Conservation (phyloP, 108 stramenopile species). For the Skeletonema costatum region DNA sequence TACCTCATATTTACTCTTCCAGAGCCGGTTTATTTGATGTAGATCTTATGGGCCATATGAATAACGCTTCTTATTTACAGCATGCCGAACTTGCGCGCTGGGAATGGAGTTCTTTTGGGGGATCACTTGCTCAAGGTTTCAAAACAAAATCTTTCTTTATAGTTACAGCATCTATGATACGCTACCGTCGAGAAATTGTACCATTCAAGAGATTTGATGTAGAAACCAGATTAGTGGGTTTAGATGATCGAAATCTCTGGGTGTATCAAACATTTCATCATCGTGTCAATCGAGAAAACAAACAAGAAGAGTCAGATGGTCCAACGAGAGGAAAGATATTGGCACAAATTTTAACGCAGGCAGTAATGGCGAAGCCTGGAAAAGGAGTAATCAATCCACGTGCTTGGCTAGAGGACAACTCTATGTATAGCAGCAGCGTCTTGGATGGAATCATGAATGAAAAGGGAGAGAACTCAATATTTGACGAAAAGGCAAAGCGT, state of each 20-base stretch:
- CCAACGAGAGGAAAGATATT: constrained; percentile 28
- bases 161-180: constrained; percentile 47
- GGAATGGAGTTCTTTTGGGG: constrained; percentile 65
- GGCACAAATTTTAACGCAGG: constrained; percentile 40
- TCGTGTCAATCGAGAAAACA: constrained; percentile 7
- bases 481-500: constrained; percentile 35
- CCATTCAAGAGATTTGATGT: constrained; percentile 66
- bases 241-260: constrained; percentile 71
- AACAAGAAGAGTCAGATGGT: not conserved
- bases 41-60: constrained; percentile 69
- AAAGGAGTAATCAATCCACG: constrained; percentile 39
- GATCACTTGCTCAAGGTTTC: constrained; percentile 39
- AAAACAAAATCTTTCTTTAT: constrained; percentile 48
- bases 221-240: constrained; percentile 41
- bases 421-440: constrained; percentile 9
- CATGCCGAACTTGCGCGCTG: constrained; percentile 79
- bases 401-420: constrained; percentile 17
- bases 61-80: constrained; percentile 71
- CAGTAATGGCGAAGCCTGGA: constrained; percentile 23
- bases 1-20: constrained; percentile 51
- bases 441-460: constrained; percentile 21
- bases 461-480: constrained; percentile 5
- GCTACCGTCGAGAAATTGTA: constrained; percentile 68
- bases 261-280: constrained; percentile 67
- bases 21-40: constrained; percentile 69